Base-by-base conservation (phyloP, 495 filamentous ascomycete species). In the Penicillium samsonianum region DNA sequence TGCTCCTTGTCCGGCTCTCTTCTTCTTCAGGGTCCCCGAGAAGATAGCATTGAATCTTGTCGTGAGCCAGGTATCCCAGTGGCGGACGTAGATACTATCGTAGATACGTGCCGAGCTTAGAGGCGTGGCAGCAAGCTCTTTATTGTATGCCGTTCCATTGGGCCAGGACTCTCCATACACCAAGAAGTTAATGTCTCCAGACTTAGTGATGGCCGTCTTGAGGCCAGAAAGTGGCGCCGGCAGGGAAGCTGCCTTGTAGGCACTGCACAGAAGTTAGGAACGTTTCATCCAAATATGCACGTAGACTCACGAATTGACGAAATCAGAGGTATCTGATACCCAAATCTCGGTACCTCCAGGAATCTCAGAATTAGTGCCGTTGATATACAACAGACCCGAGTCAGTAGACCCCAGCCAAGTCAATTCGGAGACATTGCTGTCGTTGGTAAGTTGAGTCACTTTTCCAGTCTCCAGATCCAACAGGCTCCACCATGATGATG, bases 31-130 rank as follows among this genome's bases (percentile, higher is more conserved):
- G 5, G 64, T 67, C 16, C 78, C 78, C 0, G 67, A 76, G 45
- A 80, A 82, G 22, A 82, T 71, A 11, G 78, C 72, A 51, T 80
- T 76, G 46, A 76, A 73, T 23, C 70, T 51, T 4, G 76, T 71
- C 1, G 82, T 82, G 17, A 86, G 74, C 65, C 86, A 92, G 20
- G 69, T 69, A 60, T 92, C 88, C 90, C 90, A 93, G 65, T 93
- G 89, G 19, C 90, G 82, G 35, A 87, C 83, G 65, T 90, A 92
- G 43, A 90, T 79, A 54, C 78, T 80, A 48, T 83, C 81, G 63
- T 91, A 92, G 33, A 90, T 78, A 50, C 81, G 82, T 6, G 81
- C 90, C 12, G 80, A 79, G 12, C 86, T 84, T 5, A 73, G 64
- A 7, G 82, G 78, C 43, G 81, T 83, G 53, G 76, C 67, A 19